These are phyloP conservation scores for Emericellopsis terricola DNA, from an alignment of 495 filamentous ascomycete genomes.

Conservation along the genomic window DNA sequence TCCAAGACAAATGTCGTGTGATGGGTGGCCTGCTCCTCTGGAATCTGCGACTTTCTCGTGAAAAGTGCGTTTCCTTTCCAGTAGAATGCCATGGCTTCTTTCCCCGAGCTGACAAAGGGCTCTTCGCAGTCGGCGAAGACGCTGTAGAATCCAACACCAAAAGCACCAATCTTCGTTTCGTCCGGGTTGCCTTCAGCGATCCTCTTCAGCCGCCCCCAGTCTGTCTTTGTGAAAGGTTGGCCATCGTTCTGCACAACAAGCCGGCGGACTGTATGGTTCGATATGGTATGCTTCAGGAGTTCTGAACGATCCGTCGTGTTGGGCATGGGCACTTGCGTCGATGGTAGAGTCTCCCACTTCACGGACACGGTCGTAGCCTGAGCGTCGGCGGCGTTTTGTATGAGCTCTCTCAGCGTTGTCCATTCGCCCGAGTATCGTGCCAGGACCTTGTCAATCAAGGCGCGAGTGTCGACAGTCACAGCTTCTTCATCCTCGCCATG, in stretches of 20 bases:
- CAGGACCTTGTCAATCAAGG: slow-evolving; percentile 92
- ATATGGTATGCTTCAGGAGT: slow-evolving; percentile 62
- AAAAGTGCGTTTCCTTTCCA: slow-evolving; percentile 95
- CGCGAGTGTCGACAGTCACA: slow-evolving; percentile 95
- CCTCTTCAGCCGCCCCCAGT: slow-evolving; percentile 86
- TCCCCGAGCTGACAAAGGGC: slow-evolving; percentile 83
- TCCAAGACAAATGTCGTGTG: slow-evolving; percentile 86
- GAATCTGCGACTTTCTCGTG: slow-evolving; percentile 60
- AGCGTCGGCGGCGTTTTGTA: slow-evolving; percentile 96
- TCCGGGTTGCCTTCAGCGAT: slow-evolving; percentile 98
- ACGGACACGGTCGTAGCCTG: slow-evolving; percentile 77
- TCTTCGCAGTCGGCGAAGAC: slow-evolving; percentile 97
- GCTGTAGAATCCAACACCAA: slow-evolving; percentile 96
- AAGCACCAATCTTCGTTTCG: slow-evolving; percentile 96
- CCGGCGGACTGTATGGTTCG: slow-evolving; percentile 66
- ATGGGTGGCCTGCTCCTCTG: slow-evolving; percentile 36
- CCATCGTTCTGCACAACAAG: slow-evolving; percentile 85
- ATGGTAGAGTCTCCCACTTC: slow-evolving; percentile 76
- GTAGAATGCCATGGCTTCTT: slow-evolving; percentile 92
- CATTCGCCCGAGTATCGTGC: slow-evolving; percentile 92
- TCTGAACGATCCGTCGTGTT: slow-evolving; percentile 44
- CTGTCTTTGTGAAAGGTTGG: slow-evolving; percentile 61
- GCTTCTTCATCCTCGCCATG: slow-evolving; percentile 84
- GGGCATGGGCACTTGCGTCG: slow-evolving; percentile 55
- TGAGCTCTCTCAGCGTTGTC: slow-evolving; percentile 72